phyloP scores from a whole-genome alignment of 2,329 filamentous ascomycete genomes.

The Phyllosticta citriasiana region DNA sequence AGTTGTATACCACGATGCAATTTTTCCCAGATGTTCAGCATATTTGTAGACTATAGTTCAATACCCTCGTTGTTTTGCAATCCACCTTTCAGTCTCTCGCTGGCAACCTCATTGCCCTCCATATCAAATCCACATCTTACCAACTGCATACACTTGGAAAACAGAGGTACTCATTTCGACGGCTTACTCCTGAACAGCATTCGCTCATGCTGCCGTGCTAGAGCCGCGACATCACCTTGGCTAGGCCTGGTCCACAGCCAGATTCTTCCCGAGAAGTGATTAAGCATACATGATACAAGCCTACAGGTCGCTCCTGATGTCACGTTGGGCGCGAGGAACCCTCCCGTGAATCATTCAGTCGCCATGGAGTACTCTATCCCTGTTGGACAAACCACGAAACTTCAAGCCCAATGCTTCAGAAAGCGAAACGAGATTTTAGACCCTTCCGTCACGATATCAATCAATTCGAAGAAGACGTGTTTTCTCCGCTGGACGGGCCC shows the following conservation, averaged over 20 bases:
- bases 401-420: not conserved
- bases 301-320: not conserved
- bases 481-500: not conserved
- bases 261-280: not conserved
- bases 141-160: too few species aligned
- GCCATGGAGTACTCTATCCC: not conserved
- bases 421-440: not conserved
- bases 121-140: too few species aligned
- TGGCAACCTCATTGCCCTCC: too few species aligned
- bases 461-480: not conserved
- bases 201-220: too few species aligned
- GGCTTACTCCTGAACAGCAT: too few species aligned
- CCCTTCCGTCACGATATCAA: not conserved
- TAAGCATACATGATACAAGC: not conserved
- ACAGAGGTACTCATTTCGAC: too few species aligned
- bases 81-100: too few species aligned
- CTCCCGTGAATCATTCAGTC: not conserved
- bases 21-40: not conserved
- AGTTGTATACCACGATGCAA: not conserved
- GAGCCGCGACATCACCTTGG: too few species aligned
- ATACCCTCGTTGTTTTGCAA: not conserved
- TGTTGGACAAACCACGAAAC: not conserved
- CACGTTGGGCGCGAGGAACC: not conserved
- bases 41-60: not conserved
- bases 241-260: not conserved